Conservation (phyloP, 805 yeast species). For the Ogataea allantospora region DNA sequence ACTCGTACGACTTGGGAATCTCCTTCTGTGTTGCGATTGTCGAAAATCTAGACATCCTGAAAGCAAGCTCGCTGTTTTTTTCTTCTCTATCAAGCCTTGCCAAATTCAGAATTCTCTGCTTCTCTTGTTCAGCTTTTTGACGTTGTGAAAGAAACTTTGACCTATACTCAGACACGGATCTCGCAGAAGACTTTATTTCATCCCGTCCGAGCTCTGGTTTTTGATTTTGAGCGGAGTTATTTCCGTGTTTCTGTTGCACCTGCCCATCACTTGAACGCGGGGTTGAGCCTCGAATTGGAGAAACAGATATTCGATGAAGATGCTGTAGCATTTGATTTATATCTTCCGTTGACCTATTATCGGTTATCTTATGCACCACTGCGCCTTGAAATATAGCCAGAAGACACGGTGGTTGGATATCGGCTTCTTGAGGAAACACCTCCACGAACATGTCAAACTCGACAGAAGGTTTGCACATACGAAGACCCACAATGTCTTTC, state of each 20-base stretch:
- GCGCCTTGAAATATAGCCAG: conserved; percentile 50
- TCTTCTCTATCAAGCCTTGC: conserved; percentile 48
- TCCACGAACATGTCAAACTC: conserved; percentile 51
- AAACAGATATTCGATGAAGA: conserved; percentile 3
- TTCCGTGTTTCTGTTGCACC: too few relatives aligned
- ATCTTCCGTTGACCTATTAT: conserved; percentile 28
- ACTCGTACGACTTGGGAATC: conserved; percentile 23
- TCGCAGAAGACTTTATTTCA: too few relatives aligned
- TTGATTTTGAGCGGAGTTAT: conserved; percentile 33
- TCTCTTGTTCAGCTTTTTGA: conserved; percentile 45
- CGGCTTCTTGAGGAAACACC: conserved; percentile 44
- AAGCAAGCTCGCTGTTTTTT: conserved; percentile 10
- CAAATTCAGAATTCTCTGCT: conserved; percentile 51
- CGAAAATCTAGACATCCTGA: conserved; percentile 5
- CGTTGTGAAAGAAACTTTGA: conserved; percentile 37
- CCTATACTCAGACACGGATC: conserved; percentile 28
- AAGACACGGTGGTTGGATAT: conserved; percentile 52
- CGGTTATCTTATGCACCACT: conserved; percentile 43
- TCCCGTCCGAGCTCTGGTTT: too few relatives aligned
- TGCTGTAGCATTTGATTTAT: conserved; percentile 30
- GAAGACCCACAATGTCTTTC: conserved; percentile 40
- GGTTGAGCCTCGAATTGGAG: too few relatives aligned
- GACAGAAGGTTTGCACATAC: conserved; percentile 38
- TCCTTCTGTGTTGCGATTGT: conserved; percentile 22
- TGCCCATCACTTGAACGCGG: too few relatives aligned